Conservation (phyloP, 148 eudicot genomes). For the Heliosperma pusillum region DNA sequence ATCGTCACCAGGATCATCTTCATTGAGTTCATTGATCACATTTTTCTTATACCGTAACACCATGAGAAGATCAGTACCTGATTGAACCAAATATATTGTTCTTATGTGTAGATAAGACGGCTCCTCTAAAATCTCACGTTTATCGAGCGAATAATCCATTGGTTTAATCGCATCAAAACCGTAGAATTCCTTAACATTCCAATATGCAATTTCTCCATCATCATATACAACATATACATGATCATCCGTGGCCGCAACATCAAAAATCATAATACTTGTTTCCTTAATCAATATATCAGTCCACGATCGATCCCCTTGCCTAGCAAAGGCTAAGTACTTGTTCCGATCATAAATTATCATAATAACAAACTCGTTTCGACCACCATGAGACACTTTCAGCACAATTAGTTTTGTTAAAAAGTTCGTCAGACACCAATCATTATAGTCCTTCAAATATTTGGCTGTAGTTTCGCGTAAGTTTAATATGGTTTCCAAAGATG, state of each 20-base stretch:
- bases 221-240: neutral
- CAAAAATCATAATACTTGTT: neutral
- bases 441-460: too few relatives aligned
- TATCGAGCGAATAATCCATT: too few relatives aligned
- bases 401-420: neutral
- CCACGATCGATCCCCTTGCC: slow-evolving; percentile 8
- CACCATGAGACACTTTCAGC: neutral
- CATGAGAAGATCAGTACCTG: neutral
- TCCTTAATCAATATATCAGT: neutral
- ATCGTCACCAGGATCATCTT: too few relatives aligned
- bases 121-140: neutral
- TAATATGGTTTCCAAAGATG: too few relatives aligned
- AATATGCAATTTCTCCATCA: neutral
- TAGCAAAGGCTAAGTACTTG: neutral
- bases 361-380: neutral
- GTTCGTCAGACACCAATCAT: too few relatives aligned
- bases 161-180: too few relatives aligned
- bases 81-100: neutral
- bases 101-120: too few relatives aligned
- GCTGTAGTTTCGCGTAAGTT: too few relatives aligned
- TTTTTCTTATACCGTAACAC: neutral
- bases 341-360: neutral
- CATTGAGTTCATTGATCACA: too few relatives aligned
- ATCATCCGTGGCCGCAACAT: neutral
- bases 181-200: neutral